Percentiles rank a stretch among this genome's conserved stretches.
phyloP scores from a whole-genome alignment of 345 rosid species.

The Hibiscus tridactylites region DNA sequence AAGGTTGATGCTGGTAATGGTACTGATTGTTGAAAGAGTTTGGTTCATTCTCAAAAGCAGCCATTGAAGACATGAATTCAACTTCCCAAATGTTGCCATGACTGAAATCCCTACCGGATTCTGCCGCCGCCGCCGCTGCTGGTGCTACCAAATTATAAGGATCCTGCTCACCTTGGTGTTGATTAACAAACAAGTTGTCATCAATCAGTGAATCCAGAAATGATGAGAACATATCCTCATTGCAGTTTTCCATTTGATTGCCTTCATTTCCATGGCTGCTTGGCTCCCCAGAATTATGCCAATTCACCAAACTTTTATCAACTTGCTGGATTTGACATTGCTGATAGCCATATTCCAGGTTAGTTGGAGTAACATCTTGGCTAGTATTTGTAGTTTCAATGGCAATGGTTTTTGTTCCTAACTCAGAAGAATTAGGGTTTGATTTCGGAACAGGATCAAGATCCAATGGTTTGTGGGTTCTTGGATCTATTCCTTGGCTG shows the following conservation, averaged over 20 bases:
- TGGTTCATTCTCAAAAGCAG: constrained; percentile 11
- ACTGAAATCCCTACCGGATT: background rate
- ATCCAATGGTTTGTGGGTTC: no score
- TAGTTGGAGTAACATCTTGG: background rate
- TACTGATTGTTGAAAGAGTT: constrained; percentile 4
- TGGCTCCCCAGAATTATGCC: constrained; percentile 12
- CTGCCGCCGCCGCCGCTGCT: background rate
- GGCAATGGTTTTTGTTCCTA: background rate
- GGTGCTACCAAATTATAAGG: background rate
- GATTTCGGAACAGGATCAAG: constrained; percentile 12
- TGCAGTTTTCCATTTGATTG: constrained; percentile 19
- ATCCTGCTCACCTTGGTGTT: constrained; percentile 17
- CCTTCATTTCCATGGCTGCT: constrained; percentile 12
- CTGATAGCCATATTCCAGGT: constrained; percentile 12
- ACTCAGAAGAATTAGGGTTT: constrained; percentile 11
- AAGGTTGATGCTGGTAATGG: background rate
- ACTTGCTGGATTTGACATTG: constrained; percentile 1
- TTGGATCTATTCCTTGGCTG: no score
- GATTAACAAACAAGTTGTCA: constrained; percentile 31
- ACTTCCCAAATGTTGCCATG: constrained; percentile 14
- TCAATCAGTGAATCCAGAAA: constrained; percentile 59
- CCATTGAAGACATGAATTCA: constrained; percentile 15
- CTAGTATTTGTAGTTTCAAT: background rate
- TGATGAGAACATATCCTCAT: constrained; percentile 56
- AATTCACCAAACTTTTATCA: background rate